Base-by-base conservation (phyloP, 495 filamentous ascomycete genomes). In the Penicillium cosmopolitanum region DNA sequence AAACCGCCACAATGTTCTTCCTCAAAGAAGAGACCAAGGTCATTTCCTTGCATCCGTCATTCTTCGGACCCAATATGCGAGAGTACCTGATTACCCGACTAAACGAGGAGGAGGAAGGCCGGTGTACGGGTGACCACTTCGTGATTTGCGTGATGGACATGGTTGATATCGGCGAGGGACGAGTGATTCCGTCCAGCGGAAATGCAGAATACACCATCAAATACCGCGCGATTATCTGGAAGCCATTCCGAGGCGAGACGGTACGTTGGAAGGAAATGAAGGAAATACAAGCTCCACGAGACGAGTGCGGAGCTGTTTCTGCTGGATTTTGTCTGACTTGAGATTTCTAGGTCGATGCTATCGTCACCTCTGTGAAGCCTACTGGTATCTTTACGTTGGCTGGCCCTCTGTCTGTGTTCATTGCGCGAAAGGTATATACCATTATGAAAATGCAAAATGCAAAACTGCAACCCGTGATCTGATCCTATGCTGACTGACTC, bases 131-230 rank as follows among this genome's bases (percentile, higher is more conserved):
- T 47, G 88, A 88, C 66, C 96, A 94, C 78, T 97, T 92, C 66
- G 94, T 98, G 69, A 94, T 98, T 56, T 93, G 91, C 66, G 91
- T 98, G 50, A 92, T 98, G 85, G 95, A 98, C 71, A 86, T 91
- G 47, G 91, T 92, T 56, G 88, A 97, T 61, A 89, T 98, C 63
- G 94, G 91, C 15, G 90, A 96, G 62, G 95, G 96, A 5, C 86
- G 89, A 47, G 93, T 99, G 60, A 85, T 97, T 33, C 94, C 95
- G 0, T 89, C 92, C 4, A 92, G 86, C 58, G 95, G 92, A 15
- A 78, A 92, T 51, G 95, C 96, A 19, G 92, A 97, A 72, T 99
- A 96, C 74, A 97, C 90, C 0, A 90, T 98, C 44, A 87, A 88
- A 63, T 99, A 97, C 69, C 89, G 92, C 51, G 95, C 95, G 36